Conservation (phyloP, 1,284 basidiomycete species). For the Ceratobasidium theobromae region DNA sequence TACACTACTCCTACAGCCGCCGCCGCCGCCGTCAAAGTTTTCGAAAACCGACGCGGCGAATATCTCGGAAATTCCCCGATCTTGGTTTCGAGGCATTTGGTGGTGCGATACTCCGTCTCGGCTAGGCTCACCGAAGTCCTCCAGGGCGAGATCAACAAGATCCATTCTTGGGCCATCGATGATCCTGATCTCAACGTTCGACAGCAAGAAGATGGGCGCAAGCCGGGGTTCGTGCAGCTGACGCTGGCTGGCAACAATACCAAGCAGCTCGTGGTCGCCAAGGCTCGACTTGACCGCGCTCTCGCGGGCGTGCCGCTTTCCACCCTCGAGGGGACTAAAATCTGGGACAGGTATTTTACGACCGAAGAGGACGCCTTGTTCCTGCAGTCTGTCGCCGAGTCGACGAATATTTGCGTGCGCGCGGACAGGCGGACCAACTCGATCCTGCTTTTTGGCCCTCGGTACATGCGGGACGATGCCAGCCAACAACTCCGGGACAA, state of each 20-base stretch:
- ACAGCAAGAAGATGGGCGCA: neutral
- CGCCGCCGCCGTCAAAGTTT: slow-evolving; percentile 15
- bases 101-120: slow-evolving; percentile 16
- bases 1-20: slow-evolving; percentile 21
- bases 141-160: slow-evolving; percentile 19
- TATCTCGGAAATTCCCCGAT: slow-evolving; percentile 16
- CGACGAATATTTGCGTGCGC: neutral
- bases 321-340: neutral
- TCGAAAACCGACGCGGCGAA: neutral
- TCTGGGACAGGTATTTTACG: slow-evolving; percentile 20
- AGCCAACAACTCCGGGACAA: neutral
- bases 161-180: slow-evolving; percentile 24
- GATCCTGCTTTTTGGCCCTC: slow-evolving; percentile 18
- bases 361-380: neutral
- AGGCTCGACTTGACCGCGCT: slow-evolving; percentile 20
- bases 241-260: slow-evolving; percentile 9
- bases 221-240: slow-evolving; percentile 12
- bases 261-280: slow-evolving; percentile 3
- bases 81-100: slow-evolving; percentile 2
- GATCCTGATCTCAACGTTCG: slow-evolving; percentile 15
- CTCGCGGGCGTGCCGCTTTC: slow-evolving; percentile 15
- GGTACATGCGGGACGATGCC: neutral
- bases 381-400: neutral
- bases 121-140: slow-evolving; percentile 3
- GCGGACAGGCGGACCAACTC: slow-evolving; percentile 10